Conservation (phyloP, 2,329 filamentous ascomycete species). For the Magnaporthiopsis poae region DNA sequence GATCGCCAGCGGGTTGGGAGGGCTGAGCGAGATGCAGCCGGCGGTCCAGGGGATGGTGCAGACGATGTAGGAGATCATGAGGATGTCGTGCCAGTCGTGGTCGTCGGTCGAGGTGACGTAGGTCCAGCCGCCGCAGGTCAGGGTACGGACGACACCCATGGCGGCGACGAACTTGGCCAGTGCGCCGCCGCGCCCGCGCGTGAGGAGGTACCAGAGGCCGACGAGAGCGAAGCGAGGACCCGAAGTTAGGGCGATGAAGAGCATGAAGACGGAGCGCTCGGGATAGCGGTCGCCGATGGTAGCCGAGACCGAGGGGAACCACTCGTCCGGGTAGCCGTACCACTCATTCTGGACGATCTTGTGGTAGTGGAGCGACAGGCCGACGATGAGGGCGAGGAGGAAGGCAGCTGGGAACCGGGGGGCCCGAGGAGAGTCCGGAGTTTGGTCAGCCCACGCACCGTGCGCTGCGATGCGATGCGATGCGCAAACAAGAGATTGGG, state of each 20-base stretch:
- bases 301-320: slow-evolving; percentile 91
- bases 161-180: slow-evolving; percentile 74
- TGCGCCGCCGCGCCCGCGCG: slow-evolving; percentile 60
- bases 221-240: slow-evolving; percentile 86
- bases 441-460: slow-evolving; percentile 1
- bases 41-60: slow-evolving; percentile 91
- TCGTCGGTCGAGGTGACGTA: slow-evolving; percentile 97
- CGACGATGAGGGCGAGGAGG: slow-evolving; percentile 72
- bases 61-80: slow-evolving; percentile 97
- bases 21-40: slow-evolving; percentile 80
- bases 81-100: slow-evolving; percentile 96
- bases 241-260: slow-evolving; percentile 94
- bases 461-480: background rate
- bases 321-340: slow-evolving; percentile 87
- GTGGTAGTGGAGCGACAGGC: slow-evolving; percentile 73
- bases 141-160: slow-evolving; percentile 74
- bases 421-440: background rate
- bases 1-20: slow-evolving; percentile 69
- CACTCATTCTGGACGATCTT: slow-evolving; percentile 98
- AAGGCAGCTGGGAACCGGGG: slow-evolving; percentile 70
- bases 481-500: background rate
- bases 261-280: slow-evolving; percentile 89
- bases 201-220: slow-evolving; percentile 83
- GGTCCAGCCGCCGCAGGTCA: slow-evolving; percentile 95
- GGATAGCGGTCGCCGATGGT: slow-evolving; percentile 97